A percentile compares a stretch with the other conserved stretches of the same genome.
Conservation (phyloP, 192 early-diverging fungal species). For the Coemansia sp. region DNA sequence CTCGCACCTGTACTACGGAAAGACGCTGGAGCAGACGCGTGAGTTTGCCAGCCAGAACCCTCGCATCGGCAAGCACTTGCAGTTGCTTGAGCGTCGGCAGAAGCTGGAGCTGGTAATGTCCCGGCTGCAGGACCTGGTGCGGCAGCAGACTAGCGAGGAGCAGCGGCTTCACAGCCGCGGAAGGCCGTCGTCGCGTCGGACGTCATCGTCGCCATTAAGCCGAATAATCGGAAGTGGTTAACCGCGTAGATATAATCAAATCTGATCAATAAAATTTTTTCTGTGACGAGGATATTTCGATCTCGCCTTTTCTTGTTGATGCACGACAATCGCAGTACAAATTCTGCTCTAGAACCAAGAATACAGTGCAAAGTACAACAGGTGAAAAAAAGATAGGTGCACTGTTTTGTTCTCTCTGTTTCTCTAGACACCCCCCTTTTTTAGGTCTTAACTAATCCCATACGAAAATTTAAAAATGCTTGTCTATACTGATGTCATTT, state of each 20-base stretch:
- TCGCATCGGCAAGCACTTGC: constrained; percentile 78
- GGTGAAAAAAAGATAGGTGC: background rate
- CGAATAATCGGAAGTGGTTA: background rate
- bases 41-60: constrained; percentile 93
- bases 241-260: background rate
- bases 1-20: constrained; percentile 85
- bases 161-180: constrained; percentile 4
- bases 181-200: constrained; percentile 1
- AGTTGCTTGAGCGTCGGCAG: constrained; percentile 79
- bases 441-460: background rate
- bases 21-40: constrained; percentile 76
- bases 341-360: background rate
- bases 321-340: background rate
- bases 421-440: background rate
- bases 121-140: constrained; percentile 45
- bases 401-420: constrained; percentile 6
- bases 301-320: background rate
- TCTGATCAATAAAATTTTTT: constrained; percentile 23
- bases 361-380: background rate
- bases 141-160: constrained; percentile 37
- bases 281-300: background rate
- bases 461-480: constrained; percentile 59
- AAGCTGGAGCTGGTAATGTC: constrained; percentile 81
- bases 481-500: constrained; percentile 68
- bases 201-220: constrained; percentile 8